Conservation (phyloP, 1,284 basidiomycete genomes). For the Tilletia caries region DNA sequence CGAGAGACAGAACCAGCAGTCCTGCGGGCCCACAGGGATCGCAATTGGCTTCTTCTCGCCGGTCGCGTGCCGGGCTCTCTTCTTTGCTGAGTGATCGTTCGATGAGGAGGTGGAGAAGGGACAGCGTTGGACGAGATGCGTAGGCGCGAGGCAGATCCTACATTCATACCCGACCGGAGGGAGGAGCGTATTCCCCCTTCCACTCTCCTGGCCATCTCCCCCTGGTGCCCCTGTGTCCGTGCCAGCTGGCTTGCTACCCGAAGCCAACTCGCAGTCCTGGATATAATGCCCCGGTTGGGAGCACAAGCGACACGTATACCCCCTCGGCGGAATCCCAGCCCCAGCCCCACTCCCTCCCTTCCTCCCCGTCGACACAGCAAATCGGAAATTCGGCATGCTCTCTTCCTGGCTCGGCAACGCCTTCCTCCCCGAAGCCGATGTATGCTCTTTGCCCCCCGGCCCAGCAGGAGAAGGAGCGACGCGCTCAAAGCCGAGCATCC, state of each 20-base stretch:
- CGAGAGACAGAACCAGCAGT: slow-evolving; percentile 53
- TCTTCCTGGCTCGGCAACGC: neutral
- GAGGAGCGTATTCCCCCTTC: neutral
- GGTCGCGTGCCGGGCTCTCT: too few relatives aligned
- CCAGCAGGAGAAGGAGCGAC: neutral
- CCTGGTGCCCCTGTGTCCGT: too few relatives aligned
- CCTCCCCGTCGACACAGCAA: slow-evolving; percentile 18
- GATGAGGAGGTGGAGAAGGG: neutral
- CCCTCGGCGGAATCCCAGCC: slow-evolving; percentile 27
- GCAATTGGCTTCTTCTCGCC: neutral
- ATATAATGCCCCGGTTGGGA: slow-evolving; percentile 32
- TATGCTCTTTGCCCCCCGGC: neutral
- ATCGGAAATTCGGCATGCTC: slow-evolving; percentile 25
- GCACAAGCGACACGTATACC: slow-evolving; percentile 39
- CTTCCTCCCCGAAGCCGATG: neutral
- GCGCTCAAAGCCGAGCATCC: slow-evolving; percentile 11
- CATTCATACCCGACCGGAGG: slow-evolving; percentile 6
- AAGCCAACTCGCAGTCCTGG: slow-evolving; percentile 14
- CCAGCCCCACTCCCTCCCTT: too few relatives aligned
- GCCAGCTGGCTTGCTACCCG: too few relatives aligned
- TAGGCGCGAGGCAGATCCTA: slow-evolving; percentile 1
- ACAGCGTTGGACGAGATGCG: slow-evolving; percentile 6
- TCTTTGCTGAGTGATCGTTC: too few relatives aligned
- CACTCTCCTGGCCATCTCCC: neutral
- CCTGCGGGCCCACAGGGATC: slow-evolving; percentile 41